These are phyloP conservation scores for Moelleriella libera DNA, from an alignment of 2,329 filamentous ascomycete species.

Conservation along the genomic window DNA sequence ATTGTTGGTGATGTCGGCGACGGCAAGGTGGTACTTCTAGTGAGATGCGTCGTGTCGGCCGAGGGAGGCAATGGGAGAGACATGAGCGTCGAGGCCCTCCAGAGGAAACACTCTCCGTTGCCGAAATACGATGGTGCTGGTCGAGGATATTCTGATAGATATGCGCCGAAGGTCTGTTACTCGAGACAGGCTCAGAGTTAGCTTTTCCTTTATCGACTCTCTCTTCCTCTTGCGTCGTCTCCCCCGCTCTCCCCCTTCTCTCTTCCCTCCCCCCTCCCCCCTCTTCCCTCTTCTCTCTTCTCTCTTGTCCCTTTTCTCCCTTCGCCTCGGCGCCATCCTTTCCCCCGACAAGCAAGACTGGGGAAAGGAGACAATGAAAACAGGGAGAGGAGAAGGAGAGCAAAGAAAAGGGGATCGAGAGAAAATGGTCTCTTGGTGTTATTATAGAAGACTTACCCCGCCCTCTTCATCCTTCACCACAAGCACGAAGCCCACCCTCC, in stretches of 20 bases:
- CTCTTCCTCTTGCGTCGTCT: too few relatives aligned
- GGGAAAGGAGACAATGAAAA: too few relatives aligned
- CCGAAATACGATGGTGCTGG: conserved; percentile 79
- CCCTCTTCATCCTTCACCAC: conserved; percentile 68
- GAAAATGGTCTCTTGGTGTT: too few relatives aligned
- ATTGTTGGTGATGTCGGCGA: conserved; percentile 5
- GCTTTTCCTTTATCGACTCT: neutral
- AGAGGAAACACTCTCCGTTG: conserved; percentile 83
- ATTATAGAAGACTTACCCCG: conserved; percentile 38
- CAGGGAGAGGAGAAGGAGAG: neutral
- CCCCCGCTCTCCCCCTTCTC: too few relatives aligned
- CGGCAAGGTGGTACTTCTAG: conserved; percentile 24
- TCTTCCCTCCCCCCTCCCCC: too few relatives aligned
- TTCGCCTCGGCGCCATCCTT: too few relatives aligned
- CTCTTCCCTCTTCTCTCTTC: too few relatives aligned
- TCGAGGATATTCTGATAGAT: conserved; percentile 78
- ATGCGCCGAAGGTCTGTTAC: conserved; percentile 69
- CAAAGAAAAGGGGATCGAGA: neutral
- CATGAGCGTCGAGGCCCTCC: conserved; percentile 43
- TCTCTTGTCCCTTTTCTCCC: too few relatives aligned
- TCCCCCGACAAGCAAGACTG: too few relatives aligned
- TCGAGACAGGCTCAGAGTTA: neutral
- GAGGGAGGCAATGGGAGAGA: conserved; percentile 38
- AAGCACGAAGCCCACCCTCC: conserved; percentile 77
- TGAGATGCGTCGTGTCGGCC: conserved; percentile 32